Evolutionary conservation across 768 basidiomycete genomes (phyloP).

Genomic region (Ramaria rubella): DNA sequence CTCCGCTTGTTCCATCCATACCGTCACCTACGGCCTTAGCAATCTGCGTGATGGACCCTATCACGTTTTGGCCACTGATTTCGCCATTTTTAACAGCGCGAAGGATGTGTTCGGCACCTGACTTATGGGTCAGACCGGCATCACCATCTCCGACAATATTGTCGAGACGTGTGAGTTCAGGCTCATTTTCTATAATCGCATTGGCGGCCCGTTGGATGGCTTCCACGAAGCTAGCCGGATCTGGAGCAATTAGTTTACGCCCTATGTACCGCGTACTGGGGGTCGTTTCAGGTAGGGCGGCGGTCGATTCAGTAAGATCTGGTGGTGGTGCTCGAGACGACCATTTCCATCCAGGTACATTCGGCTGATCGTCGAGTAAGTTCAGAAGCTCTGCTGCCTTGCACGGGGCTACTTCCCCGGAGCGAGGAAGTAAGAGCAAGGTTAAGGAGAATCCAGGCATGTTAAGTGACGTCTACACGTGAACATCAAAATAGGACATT

Average conservation of each 20-base stretch:
- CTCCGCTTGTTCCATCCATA: conserved; percentile 92
- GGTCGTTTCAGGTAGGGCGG: conserved; percentile 4
- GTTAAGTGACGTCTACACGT: conserved; percentile 70
- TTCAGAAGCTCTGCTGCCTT: conserved; percentile 44
- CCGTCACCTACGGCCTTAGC: conserved; percentile 70
- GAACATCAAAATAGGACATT: background rate
- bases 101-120: conserved; percentile 70
- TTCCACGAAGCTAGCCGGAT: conserved; percentile 45
- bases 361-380: conserved; percentile 59
- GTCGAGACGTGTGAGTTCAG: conserved; percentile 89
- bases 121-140: conserved; percentile 60
- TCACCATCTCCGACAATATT: conserved; percentile 89
- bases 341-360: conserved; percentile 86
- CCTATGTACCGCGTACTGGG: conserved; percentile 10
- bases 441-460: conserved; percentile 92
- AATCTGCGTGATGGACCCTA: conserved; percentile 58
- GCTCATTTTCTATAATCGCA: conserved; percentile 69
- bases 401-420: conserved; percentile 32
- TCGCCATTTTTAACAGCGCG: conserved; percentile 46
- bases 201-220: conserved; percentile 55
- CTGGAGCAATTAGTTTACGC: conserved; percentile 28
- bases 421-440: conserved; percentile 62
- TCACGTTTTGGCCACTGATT: conserved; percentile 58
- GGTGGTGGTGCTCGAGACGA: conserved; percentile 37
- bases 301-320: conserved; percentile 16